A percentile compares a stretch with the other conserved stretches of the same genome.
phyloP scores from a whole-genome alignment of 1,284 basidiomycete species.

The Pseudozyma sp. region DNA sequence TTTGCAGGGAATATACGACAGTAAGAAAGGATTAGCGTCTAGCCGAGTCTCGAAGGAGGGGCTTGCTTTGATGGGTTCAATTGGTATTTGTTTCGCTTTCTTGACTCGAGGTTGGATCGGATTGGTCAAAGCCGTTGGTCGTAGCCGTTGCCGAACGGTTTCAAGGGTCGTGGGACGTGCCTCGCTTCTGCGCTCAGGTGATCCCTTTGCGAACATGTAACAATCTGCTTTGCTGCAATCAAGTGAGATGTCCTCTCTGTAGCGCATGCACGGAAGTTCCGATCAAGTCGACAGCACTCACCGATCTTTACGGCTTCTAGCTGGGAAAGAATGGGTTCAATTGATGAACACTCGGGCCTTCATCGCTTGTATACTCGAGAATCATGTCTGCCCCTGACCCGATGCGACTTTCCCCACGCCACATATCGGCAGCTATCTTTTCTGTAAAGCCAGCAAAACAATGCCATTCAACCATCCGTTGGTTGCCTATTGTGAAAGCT shows the following conservation, averaged over 20 bases:
- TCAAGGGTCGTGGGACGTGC: background rate
- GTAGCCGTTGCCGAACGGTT: conserved; percentile 7
- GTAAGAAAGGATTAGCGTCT: background rate
- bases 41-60: background rate
- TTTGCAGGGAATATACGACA: background rate
- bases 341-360: too few species aligned
- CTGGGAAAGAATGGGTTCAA: too few species aligned
- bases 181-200: background rate
- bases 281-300: too few species aligned
- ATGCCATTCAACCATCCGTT: too few species aligned
- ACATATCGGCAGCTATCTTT: background rate
- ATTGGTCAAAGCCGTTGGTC: conserved; percentile 14
- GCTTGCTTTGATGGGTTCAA: background rate
- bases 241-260: too few species aligned
- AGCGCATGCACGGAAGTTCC: too few species aligned
- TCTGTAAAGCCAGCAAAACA: background rate
- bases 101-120: conserved; percentile 2
- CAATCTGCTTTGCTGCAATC: too few species aligned
- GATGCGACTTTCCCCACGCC: background rate
- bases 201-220: too few species aligned
- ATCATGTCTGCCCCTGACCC: background rate
- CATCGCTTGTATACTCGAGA: background rate
- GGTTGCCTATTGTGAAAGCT: too few species aligned
- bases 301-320: too few species aligned
- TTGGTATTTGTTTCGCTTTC: background rate